Evolutionary conservation across 345 rosid species (phyloP).

Genomic region (Gossypium bickii): DNA sequence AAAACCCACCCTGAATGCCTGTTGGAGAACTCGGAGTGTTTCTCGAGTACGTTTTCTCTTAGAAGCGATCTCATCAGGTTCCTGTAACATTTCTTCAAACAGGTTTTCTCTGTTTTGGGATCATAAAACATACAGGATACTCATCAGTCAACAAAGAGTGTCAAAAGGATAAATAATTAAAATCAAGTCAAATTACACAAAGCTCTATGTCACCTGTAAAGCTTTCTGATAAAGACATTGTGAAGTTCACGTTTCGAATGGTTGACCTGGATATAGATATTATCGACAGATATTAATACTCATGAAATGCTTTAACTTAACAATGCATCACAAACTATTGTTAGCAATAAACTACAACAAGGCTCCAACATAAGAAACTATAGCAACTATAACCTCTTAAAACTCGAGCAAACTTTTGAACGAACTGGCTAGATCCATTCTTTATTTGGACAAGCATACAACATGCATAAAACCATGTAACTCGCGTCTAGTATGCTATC

Average conservation of each 20-base stretch:
- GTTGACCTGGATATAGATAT: conserved; percentile 57
- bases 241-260: conserved; percentile 96
- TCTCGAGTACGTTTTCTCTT: conserved; percentile 86
- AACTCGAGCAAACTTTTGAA: conserved; percentile 1
- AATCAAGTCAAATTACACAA: not conserved
- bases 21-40: conserved; percentile 80
- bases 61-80: conserved; percentile 81
- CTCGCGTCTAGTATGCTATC: not conserved
- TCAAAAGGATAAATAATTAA: not conserved
- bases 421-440: not conserved
- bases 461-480: not conserved
- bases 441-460: not conserved
- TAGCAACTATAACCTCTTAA: not conserved
- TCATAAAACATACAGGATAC: conserved; percentile 11
- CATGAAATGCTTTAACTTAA: not conserved
- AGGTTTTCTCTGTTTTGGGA: conserved; percentile 72
- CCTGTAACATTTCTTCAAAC: conserved; percentile 98
- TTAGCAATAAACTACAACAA: not conserved
- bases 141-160: not conserved
- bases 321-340: not conserved
- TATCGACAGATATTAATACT: not conserved
- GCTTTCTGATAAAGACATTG: conserved; percentile 88
- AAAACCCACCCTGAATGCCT: conserved; percentile 76
- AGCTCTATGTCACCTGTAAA: conserved; percentile 63
- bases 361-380: not conserved